Evolutionary conservation across 2,329 filamentous ascomycete species (phyloP).

Genomic region (Xylariales sp.): DNA sequence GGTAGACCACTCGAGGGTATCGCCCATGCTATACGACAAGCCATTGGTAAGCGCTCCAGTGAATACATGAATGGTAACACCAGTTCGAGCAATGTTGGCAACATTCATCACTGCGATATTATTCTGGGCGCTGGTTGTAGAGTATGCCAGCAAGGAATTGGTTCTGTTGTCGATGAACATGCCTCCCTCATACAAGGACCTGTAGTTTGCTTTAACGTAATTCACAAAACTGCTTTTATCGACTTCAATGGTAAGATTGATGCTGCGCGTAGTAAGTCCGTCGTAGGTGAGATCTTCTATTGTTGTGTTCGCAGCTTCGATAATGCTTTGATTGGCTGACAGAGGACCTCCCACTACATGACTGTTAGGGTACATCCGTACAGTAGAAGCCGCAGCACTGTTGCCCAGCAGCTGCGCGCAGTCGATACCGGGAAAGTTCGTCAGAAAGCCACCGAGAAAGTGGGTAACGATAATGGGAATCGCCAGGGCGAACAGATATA

Average conservation of each 20-base stretch:
- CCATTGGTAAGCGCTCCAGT: neutral
- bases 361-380: neutral
- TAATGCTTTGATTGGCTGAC: conserved; percentile 10
- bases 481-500: conserved; percentile 19
- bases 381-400: conserved; percentile 2
- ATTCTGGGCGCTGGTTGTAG: neutral
- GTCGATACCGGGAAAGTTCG: conserved; percentile 12
- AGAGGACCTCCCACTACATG: conserved; percentile 11
- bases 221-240: conserved; percentile 11
- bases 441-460: conserved; percentile 12
- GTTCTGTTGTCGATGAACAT: conserved; percentile 14
- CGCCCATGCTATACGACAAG: neutral
- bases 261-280: neutral
- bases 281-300: neutral
- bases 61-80: conserved; percentile 7
- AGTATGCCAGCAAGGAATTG: conserved; percentile 12
- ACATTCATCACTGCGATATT: conserved; percentile 13
- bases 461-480: conserved; percentile 18
- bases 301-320: neutral
- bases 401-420: conserved; percentile 13
- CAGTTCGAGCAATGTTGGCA: conserved; percentile 14
- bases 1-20: conserved; percentile 15
- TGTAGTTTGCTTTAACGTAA: conserved; percentile 11
- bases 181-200: conserved; percentile 12
- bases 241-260: conserved; percentile 7